phyloP scores from a whole-genome alignment of 148 eudicot species.

The Nyssa sinensis region DNA sequence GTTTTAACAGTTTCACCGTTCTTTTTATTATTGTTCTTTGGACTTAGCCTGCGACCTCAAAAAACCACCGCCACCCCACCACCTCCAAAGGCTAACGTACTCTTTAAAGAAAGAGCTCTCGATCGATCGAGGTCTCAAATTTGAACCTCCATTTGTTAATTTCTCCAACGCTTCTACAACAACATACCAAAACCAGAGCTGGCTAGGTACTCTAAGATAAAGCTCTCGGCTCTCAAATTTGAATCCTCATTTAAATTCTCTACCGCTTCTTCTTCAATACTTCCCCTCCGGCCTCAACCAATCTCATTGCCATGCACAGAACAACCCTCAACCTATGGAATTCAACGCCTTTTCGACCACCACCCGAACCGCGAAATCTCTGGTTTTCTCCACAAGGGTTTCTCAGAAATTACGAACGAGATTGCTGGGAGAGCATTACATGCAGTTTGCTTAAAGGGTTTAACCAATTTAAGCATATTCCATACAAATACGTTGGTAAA shows the following conservation, averaged over 20 bases:
- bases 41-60: not conserved
- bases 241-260: constrained; percentile 22
- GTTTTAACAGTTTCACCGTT: not conserved
- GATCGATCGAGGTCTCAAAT: too few relatives aligned
- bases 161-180: too few relatives aligned
- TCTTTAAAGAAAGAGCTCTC: too few relatives aligned
- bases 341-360: constrained; percentile 28
- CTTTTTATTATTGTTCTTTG: too few relatives aligned
- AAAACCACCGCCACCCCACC: too few relatives aligned
- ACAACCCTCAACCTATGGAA: constrained; percentile 6
- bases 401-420: constrained; percentile 49
- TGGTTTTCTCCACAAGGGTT: constrained; percentile 52
- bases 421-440: constrained; percentile 55
- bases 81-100: too few relatives aligned
- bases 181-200: not conserved
- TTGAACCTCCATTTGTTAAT: too few relatives aligned
- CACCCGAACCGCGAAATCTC: constrained; percentile 53
- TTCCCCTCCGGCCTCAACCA: constrained; percentile 3
- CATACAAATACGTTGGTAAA: constrained; percentile 59
- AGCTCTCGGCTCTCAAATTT: constrained; percentile 21
- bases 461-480: constrained; percentile 34
- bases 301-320: not conserved
- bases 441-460: constrained; percentile 48
- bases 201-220: constrained; percentile 20
- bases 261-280: constrained; percentile 18